Conservation (phyloP, 306 rosid species). For the Dalbergia cochinchinensis region DNA sequence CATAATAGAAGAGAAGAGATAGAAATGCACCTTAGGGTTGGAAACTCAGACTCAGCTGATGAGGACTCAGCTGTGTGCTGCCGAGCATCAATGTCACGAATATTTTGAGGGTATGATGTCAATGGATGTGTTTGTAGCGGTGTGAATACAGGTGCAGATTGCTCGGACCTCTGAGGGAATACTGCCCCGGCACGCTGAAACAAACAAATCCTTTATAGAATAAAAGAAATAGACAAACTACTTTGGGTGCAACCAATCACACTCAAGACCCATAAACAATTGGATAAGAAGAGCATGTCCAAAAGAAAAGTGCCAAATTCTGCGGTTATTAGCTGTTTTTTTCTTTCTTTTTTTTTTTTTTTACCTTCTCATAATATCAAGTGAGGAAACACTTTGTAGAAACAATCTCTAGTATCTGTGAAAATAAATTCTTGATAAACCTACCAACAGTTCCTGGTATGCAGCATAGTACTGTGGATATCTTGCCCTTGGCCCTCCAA, state of each 20-base stretch:
- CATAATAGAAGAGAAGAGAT: constrained; percentile 41
- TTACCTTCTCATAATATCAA: constrained; percentile 11
- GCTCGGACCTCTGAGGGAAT: constrained; percentile 89
- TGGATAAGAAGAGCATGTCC: constrained; percentile 25
- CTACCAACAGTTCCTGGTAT: constrained; percentile 92
- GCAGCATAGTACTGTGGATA: constrained; percentile 95
- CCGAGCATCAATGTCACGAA: constrained; percentile 59
- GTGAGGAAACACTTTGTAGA: constrained; percentile 24
- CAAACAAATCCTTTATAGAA: constrained; percentile 43
- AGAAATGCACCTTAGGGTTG: constrained; percentile 77
- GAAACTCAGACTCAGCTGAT: constrained; percentile 82
- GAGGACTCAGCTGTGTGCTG: constrained; percentile 78
- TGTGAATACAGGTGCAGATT: constrained; percentile 85
- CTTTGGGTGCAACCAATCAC: constrained; percentile 36
- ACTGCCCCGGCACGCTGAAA: constrained; percentile 93
- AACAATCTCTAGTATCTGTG: background rate
- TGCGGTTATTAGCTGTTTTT: constrained; percentile 10
- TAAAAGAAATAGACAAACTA: constrained; percentile 39
- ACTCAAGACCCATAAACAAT: constrained; percentile 26
- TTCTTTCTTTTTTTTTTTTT: too few species aligned
- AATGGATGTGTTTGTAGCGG: constrained; percentile 94
- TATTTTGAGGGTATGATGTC: constrained; percentile 78
- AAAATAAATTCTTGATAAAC: constrained; percentile 39
- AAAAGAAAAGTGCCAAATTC: constrained; percentile 18
- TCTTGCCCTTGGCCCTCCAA: constrained; percentile 97